Evolutionary conservation across 192 early-diverging fungal species (phyloP).

Genomic region (Coemansia sp.): DNA sequence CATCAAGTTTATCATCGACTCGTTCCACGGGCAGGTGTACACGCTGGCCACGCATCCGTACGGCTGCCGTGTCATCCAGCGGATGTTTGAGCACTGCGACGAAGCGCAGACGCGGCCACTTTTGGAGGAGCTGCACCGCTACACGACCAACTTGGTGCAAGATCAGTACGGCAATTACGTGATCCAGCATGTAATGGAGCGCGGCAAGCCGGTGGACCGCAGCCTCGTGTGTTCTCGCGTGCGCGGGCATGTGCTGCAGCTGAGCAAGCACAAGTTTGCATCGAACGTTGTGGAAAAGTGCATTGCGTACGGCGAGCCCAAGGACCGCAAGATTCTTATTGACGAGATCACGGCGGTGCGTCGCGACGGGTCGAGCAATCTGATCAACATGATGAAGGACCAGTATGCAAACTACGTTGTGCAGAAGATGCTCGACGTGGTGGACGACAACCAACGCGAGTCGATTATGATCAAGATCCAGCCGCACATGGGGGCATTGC

Average conservation of each 20-base stretch:
- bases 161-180: conserved; percentile 99
- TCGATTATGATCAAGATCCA: conserved; percentile 87
- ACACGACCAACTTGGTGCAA: conserved; percentile 88
- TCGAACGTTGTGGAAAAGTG: conserved; percentile 99
- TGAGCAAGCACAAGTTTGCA: conserved; percentile 99
- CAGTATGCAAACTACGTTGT: conserved; percentile 99
- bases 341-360: conserved; percentile 87
- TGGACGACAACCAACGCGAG: conserved; percentile 87
- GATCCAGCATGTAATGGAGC: conserved; percentile 97
- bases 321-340: conserved; percentile 84
- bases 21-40: conserved; percentile 96
- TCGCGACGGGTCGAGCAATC: conserved; percentile 73
- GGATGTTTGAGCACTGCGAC: conserved; percentile 99
- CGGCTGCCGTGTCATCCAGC: conserved; percentile 97
- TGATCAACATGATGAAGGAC: conserved; percentile 99
- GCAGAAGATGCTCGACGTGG: conserved; percentile 99
- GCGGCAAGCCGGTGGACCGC: conserved; percentile 87
- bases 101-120: conserved; percentile 80
- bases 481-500: conserved; percentile 86
- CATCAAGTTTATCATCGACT: conserved; percentile 95
- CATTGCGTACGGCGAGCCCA: conserved; percentile 86
- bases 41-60: conserved; percentile 96
- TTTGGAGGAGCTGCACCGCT: conserved; percentile 92
- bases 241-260: conserved; percentile 83
- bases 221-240: conserved; percentile 84